phyloP scores from a whole-genome alignment of 23 red algal genomes.

The Gracilaria caudata region DNA sequence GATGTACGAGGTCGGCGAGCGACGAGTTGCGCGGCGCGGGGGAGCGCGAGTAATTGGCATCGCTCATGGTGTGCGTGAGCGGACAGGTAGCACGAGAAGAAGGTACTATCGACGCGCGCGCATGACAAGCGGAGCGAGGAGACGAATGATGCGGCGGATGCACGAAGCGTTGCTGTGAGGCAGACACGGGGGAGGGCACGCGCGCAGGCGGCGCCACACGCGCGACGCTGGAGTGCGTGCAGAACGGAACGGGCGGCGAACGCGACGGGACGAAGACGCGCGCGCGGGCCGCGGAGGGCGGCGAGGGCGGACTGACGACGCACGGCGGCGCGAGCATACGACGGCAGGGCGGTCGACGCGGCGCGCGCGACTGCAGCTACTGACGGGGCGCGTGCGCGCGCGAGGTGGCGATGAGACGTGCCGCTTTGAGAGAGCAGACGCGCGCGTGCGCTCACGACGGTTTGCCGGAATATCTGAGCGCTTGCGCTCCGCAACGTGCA shows the following conservation, averaged over 20 bases:
- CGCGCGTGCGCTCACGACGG: background rate
- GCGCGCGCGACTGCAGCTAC: too few relatives aligned
- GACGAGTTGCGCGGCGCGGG: constrained; percentile 34
- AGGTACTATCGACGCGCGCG: background rate
- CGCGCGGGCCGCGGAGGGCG: background rate
- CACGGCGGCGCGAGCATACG: background rate
- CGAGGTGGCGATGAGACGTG: background rate
- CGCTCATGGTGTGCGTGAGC: constrained; percentile 46
- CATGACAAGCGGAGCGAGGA: background rate
- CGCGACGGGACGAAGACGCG: background rate
- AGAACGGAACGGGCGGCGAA: constrained; percentile 16
- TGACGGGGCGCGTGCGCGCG: too few relatives aligned
- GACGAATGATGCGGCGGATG: background rate
- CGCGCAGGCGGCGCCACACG: background rate
- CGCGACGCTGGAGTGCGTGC: background rate
- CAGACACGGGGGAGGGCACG: constrained; percentile 34
- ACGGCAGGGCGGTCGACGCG: too few relatives aligned
- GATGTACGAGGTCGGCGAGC: constrained; percentile 54
- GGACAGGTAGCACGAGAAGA: background rate
- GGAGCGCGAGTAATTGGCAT: constrained; percentile 59
- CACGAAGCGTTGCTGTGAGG: background rate
- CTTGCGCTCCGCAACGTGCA: too few relatives aligned
- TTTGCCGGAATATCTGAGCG: constrained; percentile 4
- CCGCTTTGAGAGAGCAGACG: background rate
- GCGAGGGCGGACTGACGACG: background rate